A percentile compares a stretch with the other conserved stretches of the same genome.
These are phyloP conservation scores for Yarrowia porcina DNA, from an alignment of 805 yeast genomes.

Conservation along the genomic window DNA sequence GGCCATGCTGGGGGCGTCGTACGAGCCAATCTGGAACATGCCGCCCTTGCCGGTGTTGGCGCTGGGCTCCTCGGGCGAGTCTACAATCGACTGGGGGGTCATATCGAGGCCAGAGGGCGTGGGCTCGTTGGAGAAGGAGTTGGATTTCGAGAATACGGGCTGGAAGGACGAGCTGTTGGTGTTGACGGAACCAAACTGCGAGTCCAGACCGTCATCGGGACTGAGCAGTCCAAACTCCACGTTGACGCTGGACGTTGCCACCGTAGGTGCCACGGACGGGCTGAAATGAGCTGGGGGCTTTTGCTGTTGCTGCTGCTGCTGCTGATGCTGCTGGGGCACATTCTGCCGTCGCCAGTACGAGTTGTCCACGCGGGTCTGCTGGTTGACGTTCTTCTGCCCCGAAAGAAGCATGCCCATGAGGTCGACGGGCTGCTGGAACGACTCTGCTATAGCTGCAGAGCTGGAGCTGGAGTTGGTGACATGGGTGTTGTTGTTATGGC, in stretches of 20 bases:
- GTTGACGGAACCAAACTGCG: slow-evolving; percentile 23
- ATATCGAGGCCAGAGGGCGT: slow-evolving; percentile 12
- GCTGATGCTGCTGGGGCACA: neutral
- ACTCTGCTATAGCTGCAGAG: neutral
- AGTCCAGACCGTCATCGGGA: slow-evolving; percentile 23
- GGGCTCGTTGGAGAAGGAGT: slow-evolving; percentile 23
- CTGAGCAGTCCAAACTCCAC: slow-evolving; percentile 22
- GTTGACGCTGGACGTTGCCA: slow-evolving; percentile 18
- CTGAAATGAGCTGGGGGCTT: slow-evolving; percentile 12
- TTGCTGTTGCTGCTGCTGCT: neutral
- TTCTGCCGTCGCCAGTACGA: slow-evolving; percentile 18
- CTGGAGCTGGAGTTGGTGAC: neutral
- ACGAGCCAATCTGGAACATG: slow-evolving; percentile 24
- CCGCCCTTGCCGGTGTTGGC: neutral
- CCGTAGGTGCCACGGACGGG: slow-evolving; percentile 21
- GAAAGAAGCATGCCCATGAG: slow-evolving; percentile 25
- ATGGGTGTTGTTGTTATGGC: slow-evolving; percentile 23
- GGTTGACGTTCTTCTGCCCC: slow-evolving; percentile 11
- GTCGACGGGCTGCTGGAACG: slow-evolving; percentile 21
- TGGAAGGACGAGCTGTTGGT: slow-evolving; percentile 17
- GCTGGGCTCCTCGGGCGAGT: slow-evolving; percentile 24
- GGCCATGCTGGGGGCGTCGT: slow-evolving; percentile 17
- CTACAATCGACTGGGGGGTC: slow-evolving; percentile 24
- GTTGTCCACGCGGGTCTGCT: slow-evolving; percentile 18
- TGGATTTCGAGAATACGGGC: slow-evolving; percentile 5